Conservation (phyloP, 345 rosid genomes). For the Populus pruinosa region DNA sequence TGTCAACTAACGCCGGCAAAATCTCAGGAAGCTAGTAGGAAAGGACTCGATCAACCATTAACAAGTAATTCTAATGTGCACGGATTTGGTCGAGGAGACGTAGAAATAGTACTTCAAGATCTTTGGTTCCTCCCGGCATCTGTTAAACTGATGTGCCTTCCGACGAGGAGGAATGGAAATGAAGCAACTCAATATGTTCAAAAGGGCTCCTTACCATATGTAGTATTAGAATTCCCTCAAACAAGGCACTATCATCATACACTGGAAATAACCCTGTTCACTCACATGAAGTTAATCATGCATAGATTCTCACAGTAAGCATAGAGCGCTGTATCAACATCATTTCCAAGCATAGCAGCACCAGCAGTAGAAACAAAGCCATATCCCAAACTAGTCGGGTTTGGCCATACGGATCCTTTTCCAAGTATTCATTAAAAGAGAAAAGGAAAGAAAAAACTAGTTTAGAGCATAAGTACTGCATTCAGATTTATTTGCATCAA, state of each 20-base stretch:
- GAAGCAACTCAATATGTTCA: neutral
- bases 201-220: neutral
- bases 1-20: neutral
- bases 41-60: neutral
- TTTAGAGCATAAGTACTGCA: neutral
- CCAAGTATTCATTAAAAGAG: neutral
- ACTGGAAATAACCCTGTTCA: neutral
- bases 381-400: neutral
- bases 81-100: neutral
- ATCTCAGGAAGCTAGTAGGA: neutral
- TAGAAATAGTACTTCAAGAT: constrained; percentile 7
- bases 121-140: constrained; percentile 13
- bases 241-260: neutral
- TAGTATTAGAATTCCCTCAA: neutral
- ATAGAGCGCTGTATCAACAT: neutral
- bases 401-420: neutral
- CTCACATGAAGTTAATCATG: neutral
- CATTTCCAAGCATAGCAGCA: neutral
- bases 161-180: neutral
- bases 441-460: neutral
- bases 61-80: too few relatives aligned
- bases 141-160: neutral
- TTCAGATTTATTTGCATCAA: neutral
- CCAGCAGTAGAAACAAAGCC: neutral
- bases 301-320: neutral